A percentile compares a stretch with the other conserved stretches of the same genome.
phyloP scores from a whole-genome alignment of 129 eudicot species.

The Escallonia herrerae region DNA sequence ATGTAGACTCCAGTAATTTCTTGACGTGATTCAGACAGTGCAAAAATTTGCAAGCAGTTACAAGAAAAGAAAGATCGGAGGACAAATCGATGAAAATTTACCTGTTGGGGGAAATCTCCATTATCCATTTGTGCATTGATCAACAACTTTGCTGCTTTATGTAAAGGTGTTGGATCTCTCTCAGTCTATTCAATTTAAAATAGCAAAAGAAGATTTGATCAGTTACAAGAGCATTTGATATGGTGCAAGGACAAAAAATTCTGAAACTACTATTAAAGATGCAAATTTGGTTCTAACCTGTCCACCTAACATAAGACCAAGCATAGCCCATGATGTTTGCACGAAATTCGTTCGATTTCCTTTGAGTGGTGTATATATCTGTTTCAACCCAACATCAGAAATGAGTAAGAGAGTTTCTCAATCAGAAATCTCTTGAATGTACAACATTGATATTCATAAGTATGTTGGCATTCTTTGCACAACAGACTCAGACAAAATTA shows the following conservation, averaged over 20 bases:
- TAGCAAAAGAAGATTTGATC: background rate
- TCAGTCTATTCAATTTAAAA: constrained; percentile 1
- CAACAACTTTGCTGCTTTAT: constrained; percentile 34
- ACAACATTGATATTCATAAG: too few relatives aligned
- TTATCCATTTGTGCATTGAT: constrained; percentile 35
- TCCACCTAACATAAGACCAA: constrained; percentile 45
- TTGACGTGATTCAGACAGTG: constrained; percentile 12
- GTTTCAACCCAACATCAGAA: too few relatives aligned
- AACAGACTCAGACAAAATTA: too few relatives aligned
- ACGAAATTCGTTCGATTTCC: constrained; percentile 42
- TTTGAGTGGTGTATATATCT: constrained; percentile 35
- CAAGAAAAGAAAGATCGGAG: background rate
- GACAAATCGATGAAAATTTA: background rate
- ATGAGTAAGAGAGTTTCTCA: background rate
- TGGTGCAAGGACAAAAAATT: too few relatives aligned
- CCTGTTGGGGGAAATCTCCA: constrained; percentile 38
- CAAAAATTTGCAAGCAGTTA: background rate
- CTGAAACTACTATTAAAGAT: background rate
- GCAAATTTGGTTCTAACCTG: constrained; percentile 15
- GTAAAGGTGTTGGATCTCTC: constrained; percentile 27
- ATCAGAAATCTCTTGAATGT: background rate
- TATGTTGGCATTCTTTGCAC: background rate
- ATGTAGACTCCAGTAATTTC: constrained; percentile 38
- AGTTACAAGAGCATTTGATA: background rate
- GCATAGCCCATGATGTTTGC: constrained; percentile 69